Base-by-base conservation (phyloP, 2,329 filamentous ascomycete genomes). In the Venturia nashicola region DNA sequence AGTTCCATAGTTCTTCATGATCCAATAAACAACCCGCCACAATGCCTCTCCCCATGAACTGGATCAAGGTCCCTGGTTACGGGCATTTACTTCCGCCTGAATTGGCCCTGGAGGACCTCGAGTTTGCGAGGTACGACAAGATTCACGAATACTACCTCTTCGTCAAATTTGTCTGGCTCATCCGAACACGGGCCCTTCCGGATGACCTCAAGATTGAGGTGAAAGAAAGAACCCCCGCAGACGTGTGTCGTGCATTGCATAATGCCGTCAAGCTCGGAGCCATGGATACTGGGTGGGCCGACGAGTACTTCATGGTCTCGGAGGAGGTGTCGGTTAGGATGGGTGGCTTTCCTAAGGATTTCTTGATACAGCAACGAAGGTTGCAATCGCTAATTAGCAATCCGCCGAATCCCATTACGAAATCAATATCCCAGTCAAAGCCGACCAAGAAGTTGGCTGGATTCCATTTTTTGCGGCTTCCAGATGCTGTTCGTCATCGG, bases 221-320 rank as follows among this genome's bases (percentile, higher is more conserved):
- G 18, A 39, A 36, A 32, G 36, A 23, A 34, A 36, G 34, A 8
- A 14, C 32, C 0, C 44, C 61, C 14, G 40, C 32, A 4, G 36
- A 55, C 12, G 16, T 48, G 8, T 59, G 46, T 18, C 39, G n/a
- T 2, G 23, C 12, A 23, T 48, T 63, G 5, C 20, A 42, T 7
- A 8, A 63, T 27, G 61, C 61, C 27, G 23, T 59, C 46, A 43
- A 42, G 27, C 54, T 46, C 16, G 61, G 61, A 23, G 36, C 20
- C 36, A 63, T 63, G 61, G 61, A 63, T 20, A 57, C 61, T 39
- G 61, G 61, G 14, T 63, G 46, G 46, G 32, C 32, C 11, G 61
- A 63, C 12, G 44, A 63, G 44, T 63, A 63, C 12, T 63, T 57
- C 34, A 20, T 5, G 12, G 39, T 57, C 20, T 48, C 51, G 12